These are phyloP conservation scores for Aquilaria agallochum DNA, from an alignment of 441 rosid genomes.

Conservation along the genomic window DNA sequence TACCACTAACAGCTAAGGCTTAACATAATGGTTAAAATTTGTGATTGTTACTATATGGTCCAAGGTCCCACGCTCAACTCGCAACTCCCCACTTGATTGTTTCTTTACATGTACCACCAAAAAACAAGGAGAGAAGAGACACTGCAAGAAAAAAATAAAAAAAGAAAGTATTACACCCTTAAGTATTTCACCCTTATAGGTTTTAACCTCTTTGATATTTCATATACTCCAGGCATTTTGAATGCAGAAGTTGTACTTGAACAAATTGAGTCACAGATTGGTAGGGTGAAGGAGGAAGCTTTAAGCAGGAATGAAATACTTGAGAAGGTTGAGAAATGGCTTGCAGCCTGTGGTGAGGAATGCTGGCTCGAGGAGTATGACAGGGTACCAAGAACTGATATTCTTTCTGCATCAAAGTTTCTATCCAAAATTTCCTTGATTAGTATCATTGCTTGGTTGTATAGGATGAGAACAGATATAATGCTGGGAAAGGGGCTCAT, in stretches of 20 bases:
- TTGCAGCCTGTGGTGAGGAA: constrained; percentile 79
- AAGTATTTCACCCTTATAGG: too few species aligned
- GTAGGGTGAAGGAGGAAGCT: constrained; percentile 80
- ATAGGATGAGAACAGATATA: constrained; percentile 84
- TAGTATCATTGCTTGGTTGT: constrained; percentile 12
- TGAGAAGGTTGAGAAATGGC: constrained; percentile 87
- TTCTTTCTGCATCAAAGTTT: background rate
- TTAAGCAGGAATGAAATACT: constrained; percentile 77
- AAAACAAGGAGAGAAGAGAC: too few species aligned
- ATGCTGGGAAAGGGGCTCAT: constrained; percentile 87
- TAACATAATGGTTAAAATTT: too few species aligned
- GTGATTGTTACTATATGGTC: too few species aligned
- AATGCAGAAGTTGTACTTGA: constrained; percentile 57
- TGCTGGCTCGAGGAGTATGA: constrained; percentile 94
- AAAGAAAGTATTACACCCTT: too few species aligned
- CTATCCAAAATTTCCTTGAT: constrained; percentile 6
- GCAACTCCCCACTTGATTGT: too few species aligned
- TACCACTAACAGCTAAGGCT: too few species aligned
- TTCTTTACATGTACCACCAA: too few species aligned
- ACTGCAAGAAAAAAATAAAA: too few species aligned
- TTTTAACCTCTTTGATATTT: too few species aligned
- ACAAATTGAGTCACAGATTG: constrained; percentile 65
- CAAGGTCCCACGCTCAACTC: too few species aligned
- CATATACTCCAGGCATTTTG: constrained; percentile 33
- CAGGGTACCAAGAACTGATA: constrained; percentile 25